Evolutionary conservation across 108 stramenopile species (phyloP).

Genomic region (Seminavis robusta): DNA sequence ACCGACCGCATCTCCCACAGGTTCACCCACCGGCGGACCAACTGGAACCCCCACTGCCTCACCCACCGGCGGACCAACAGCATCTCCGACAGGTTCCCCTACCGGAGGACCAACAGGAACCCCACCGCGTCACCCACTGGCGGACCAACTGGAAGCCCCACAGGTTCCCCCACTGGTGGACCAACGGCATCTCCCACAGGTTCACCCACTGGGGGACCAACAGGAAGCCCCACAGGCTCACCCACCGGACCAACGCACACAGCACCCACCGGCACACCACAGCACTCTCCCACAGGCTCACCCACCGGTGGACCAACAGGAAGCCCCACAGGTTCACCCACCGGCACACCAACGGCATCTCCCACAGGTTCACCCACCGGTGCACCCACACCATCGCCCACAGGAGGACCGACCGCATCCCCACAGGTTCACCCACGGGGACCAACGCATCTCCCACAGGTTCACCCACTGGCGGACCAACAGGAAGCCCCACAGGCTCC

Average conservation of each 20-base stretch:
- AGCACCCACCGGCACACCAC: not conserved
- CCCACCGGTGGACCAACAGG: not conserved
- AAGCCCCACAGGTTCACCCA: not conserved
- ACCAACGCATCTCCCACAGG: not conserved
- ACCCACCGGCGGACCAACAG: not conserved
- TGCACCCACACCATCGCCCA: not conserved
- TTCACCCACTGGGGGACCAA: not conserved
- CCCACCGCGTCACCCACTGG: not conserved
- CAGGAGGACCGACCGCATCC: not conserved
- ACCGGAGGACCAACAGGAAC: not conserved
- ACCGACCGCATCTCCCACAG: not conserved
- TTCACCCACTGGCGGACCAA: not conserved
- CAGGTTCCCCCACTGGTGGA: not conserved
- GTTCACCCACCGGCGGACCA: not conserved
- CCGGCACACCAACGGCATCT: not conserved
- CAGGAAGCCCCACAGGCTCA: not conserved
- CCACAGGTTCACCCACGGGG: not conserved
- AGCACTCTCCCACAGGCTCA: not conserved
- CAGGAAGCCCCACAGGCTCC: not conserved
- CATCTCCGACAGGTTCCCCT: not conserved
- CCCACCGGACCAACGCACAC: slow-evolving; percentile 4
- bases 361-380: not conserved
- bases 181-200: not conserved
- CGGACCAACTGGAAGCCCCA: not conserved
- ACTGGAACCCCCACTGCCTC: not conserved